These are phyloP conservation scores for Lactarius sanguifluus DNA, from an alignment of 768 basidiomycete genomes.

Conservation along the genomic window DNA sequence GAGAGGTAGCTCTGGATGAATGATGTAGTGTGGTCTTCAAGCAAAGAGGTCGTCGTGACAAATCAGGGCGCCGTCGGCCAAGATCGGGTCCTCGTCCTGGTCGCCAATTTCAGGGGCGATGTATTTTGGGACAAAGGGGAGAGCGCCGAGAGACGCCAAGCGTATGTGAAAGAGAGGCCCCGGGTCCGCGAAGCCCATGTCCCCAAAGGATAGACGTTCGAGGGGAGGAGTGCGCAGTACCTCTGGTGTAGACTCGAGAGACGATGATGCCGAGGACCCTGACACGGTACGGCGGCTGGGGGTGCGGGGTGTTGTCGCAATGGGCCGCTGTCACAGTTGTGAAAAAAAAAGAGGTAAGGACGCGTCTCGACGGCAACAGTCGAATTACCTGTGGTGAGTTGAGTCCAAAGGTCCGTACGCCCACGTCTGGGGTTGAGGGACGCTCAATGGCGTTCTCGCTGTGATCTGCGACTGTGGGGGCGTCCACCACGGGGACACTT, in stretches of 20 bases:
- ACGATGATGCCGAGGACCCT: slow-evolving; percentile 24
- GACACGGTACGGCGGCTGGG: slow-evolving; percentile 34
- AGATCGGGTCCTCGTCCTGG: neutral
- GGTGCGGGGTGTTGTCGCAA: slow-evolving; percentile 32
- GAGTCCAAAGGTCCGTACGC: slow-evolving; percentile 36
- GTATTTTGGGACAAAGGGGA: slow-evolving; percentile 16
- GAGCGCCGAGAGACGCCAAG: slow-evolving; percentile 12
- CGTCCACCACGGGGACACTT: neutral
- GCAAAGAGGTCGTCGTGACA: slow-evolving; percentile 30
- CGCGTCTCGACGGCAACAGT: neutral
- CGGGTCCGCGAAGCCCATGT: slow-evolving; percentile 29
- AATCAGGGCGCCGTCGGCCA: slow-evolving; percentile 18
- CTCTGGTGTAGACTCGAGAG: slow-evolving; percentile 29
- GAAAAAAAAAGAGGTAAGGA: neutral
- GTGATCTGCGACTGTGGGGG: slow-evolving; percentile 29
- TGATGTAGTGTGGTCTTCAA: slow-evolving; percentile 11
- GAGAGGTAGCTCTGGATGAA: slow-evolving; percentile 20
- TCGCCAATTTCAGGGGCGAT: slow-evolving; percentile 4
- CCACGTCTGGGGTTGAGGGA: slow-evolving; percentile 45
- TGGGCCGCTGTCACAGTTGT: too few relatives aligned
- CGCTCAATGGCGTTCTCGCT: slow-evolving; percentile 38
- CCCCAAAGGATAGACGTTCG: slow-evolving; percentile 25
- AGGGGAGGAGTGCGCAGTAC: slow-evolving; percentile 28
- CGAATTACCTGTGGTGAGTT: slow-evolving; percentile 30
- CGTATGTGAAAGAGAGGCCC: slow-evolving; percentile 22